A percentile compares a stretch with the other conserved stretches of the same genome.
Conservation (phyloP, 2,329 filamentous ascomycete species). For the Sporothrix protearum region DNA sequence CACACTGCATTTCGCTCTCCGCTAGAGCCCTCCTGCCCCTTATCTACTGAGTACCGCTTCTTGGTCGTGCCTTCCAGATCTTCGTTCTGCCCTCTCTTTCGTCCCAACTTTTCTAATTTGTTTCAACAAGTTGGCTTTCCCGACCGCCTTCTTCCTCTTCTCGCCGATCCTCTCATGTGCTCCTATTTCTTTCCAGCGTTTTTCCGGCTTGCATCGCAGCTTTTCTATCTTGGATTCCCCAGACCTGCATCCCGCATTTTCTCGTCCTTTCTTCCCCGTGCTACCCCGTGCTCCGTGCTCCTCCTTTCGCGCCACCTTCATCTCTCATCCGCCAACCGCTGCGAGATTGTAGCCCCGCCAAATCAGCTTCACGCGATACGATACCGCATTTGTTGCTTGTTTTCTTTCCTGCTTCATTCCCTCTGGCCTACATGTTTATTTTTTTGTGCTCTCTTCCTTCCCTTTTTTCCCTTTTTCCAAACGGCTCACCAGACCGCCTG, state of each 20-base stretch:
- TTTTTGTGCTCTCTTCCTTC: background rate
- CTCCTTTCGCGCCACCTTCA: background rate
- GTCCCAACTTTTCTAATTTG: background rate
- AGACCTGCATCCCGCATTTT: background rate
- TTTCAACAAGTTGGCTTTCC: background rate
- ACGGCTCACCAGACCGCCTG: conserved; percentile 9
- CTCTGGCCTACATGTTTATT: conserved; percentile 1
- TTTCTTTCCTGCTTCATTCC: background rate
- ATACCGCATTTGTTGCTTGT: background rate
- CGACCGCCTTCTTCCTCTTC: background rate
- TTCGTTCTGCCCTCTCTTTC: background rate
- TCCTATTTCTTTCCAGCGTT: background rate
- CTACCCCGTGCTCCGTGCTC: conserved; percentile 3
- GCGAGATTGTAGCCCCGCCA: conserved; percentile 5
- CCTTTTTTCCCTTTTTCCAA: background rate
- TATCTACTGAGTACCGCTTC: background rate
- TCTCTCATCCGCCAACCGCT: background rate
- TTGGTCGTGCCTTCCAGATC: conserved; percentile 11
- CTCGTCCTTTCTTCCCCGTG: background rate
- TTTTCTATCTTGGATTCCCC: conserved; percentile 1
- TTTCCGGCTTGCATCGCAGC: background rate
- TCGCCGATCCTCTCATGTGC: background rate
- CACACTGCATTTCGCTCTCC: background rate
- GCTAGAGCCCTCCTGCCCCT: conserved; percentile 14
- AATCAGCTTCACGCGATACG: conserved; percentile 11